Evolutionary conservation across 352 stramenopile genomes (phyloP), one percentile per base, ranked within the genome.

Genomic region (Pythium myriotylum): DNA sequence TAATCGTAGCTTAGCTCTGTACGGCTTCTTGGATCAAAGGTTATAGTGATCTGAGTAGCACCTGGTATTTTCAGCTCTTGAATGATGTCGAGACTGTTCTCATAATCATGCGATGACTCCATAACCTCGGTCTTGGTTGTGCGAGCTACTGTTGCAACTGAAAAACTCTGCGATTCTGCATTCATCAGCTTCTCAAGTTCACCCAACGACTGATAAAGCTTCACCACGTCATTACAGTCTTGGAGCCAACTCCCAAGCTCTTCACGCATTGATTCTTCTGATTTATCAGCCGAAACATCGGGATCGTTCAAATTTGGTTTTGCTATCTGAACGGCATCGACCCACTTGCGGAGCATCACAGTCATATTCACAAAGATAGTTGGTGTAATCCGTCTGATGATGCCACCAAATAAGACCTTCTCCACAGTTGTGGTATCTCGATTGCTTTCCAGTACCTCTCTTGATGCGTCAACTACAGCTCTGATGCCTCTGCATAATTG

Each of bases 1-100:
- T 94, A 96, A 58, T 97, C 91, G 59, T 96, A 96, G 53, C 90
- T 92, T 26, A 74, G 73, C 62, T 97, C 91, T 5, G 88, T 96
- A 51, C 84, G 73, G 6, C 69, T 92, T 40, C 66, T 72, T 19
- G 84, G 42, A 46, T 97, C 90, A 52, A 97, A 97, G 6, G 75
- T 83, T 23, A 97, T 85, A 24, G 79, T 74, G 23, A 97, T 90
- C 29, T 65, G 67, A 8, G 57, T 77, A 26, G 89, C 89, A 14
- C 89, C 88, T 40, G 79, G 71, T 17, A 97, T 79, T n/a, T 70
- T 59, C 26, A 97, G 66, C 57, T 94, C 73, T 16, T 64, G 86
- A 14, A 87, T 53, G 33, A 80, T 70, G 54, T 97, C 77, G 51
- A 88, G 76, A 41, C 91, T 89, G 54, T 92, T 92, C 20, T 75